Conservation (phyloP, 1,284 basidiomycete genomes). For the Phenoliferia sp. region DNA sequence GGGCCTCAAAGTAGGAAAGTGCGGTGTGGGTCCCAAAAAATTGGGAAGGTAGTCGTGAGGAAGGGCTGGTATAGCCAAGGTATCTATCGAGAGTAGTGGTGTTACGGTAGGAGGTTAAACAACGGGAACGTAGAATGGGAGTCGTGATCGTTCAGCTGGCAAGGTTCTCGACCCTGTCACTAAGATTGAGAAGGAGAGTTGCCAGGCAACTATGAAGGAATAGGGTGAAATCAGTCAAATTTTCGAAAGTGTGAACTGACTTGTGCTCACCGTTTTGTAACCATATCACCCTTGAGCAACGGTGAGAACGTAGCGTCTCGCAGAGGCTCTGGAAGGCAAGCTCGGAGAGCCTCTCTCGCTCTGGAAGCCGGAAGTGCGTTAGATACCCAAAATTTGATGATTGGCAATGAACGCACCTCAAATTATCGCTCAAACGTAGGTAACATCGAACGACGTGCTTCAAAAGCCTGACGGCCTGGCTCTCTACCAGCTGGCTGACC, state of each 20-base stretch:
- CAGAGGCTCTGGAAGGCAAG: constrained; percentile 94
- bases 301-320: constrained; percentile 85
- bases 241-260: not conserved
- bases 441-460: constrained; percentile 99
- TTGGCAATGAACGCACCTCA: constrained; percentile 57
- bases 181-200: constrained; percentile 86
- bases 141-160: not conserved
- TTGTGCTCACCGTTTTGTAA: constrained; percentile 61
- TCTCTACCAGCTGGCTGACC: constrained; percentile 95
- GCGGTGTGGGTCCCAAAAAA: no score
- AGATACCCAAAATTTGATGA: not conserved
- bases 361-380: constrained; percentile 49
- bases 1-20: no score
- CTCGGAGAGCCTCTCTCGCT: constrained; percentile 90
- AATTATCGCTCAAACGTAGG: constrained; percentile 89
- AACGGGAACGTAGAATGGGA: no score
- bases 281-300: constrained; percentile 73
- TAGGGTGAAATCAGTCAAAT: not conserved
- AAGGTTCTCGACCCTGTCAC: constrained; percentile 45
- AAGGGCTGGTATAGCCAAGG: no score
- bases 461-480: constrained; percentile 88
- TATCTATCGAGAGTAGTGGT: no score
- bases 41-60: no score
- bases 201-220: constrained; percentile 69
- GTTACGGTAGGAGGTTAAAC: no score